Conservation (phyloP, 257 asterid genomes). For the Forsythia viridissima region DNA sequence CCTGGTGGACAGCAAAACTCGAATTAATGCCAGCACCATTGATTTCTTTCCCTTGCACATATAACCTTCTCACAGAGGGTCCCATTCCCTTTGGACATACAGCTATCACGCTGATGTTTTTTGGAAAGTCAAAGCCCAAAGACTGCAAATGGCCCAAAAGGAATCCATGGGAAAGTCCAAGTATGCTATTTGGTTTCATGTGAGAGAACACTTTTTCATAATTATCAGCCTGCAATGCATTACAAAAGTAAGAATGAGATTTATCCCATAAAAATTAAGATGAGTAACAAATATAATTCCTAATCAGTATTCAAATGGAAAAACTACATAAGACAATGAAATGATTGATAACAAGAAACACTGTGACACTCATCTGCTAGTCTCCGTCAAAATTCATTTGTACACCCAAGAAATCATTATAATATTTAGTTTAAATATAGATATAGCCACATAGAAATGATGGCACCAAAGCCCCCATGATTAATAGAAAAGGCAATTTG, state of each 20-base stretch:
- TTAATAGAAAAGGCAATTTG: conserved; percentile 15
- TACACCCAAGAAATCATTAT: conserved; percentile 3
- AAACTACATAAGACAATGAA: neutral
- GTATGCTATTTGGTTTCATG: conserved; percentile 96
- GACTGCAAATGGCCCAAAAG: conserved; percentile 98
- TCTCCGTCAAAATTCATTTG: neutral
- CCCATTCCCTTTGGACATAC: conserved; percentile 99
- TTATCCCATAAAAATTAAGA: neutral
- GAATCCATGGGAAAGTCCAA: conserved; percentile 97
- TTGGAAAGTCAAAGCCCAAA: conserved; percentile 77
- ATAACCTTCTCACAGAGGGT: conserved; percentile 96
- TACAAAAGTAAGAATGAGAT: conserved; percentile 1
- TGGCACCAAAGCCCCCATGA: neutral
- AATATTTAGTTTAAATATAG: neutral
- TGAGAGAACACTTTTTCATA: conserved; percentile 79
- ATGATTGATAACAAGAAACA: neutral
- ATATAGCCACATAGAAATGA: neutral
- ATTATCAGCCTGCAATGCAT: conserved; percentile 76
- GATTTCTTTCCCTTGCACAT: conserved; percentile 92
- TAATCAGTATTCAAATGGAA: neutral
- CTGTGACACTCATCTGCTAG: neutral
- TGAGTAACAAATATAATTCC: conserved; percentile 6
- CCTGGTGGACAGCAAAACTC: conserved; percentile 98
- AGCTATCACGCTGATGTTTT: conserved; percentile 86
- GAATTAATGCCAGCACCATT: conserved; percentile 97